These are phyloP conservation scores for Oenanthe javanica DNA, from an alignment of 140 eudicot genomes.

Conservation along the genomic window DNA sequence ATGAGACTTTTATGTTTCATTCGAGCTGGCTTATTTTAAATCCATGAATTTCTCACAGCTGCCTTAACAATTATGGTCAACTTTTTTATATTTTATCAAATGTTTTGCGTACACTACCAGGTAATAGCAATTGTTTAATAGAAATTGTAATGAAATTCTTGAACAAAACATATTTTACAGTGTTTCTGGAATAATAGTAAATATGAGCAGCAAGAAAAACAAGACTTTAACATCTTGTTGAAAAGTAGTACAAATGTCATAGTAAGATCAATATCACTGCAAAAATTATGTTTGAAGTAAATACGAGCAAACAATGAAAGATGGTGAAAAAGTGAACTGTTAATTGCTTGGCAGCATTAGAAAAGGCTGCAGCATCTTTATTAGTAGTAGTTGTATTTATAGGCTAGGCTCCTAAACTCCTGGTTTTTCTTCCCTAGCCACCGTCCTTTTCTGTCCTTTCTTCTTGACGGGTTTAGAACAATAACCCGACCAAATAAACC, in stretches of 20 bases:
- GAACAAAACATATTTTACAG: not conserved
- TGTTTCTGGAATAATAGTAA: not conserved
- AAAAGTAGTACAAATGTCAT: not conserved
- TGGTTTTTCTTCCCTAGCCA: not conserved
- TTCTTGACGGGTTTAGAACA: not conserved
- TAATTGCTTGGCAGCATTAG: not conserved
- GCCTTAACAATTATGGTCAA: not conserved
- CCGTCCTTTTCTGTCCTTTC: not conserved
- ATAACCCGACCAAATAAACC: not conserved
- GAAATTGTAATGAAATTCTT: not conserved
- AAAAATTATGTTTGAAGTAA: not conserved
- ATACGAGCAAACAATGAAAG: not conserved
- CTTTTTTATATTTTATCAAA: not conserved
- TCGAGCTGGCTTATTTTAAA: not conserved
- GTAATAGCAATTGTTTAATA: not conserved
- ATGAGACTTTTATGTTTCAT: not conserved
- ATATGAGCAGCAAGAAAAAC: not conserved
- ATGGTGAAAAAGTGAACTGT: not conserved
- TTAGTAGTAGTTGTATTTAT: not conserved
- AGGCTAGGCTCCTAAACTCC: not conserved
- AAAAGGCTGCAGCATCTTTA: not conserved
- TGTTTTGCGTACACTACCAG: not conserved
- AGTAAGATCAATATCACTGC: slow-evolving; percentile 6
- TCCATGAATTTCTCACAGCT: not conserved
- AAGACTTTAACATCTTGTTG: not conserved